These are phyloP conservation scores for Aspergillus bridgeri DNA, from an alignment of 495 filamentous ascomycete genomes.

Conservation along the genomic window DNA sequence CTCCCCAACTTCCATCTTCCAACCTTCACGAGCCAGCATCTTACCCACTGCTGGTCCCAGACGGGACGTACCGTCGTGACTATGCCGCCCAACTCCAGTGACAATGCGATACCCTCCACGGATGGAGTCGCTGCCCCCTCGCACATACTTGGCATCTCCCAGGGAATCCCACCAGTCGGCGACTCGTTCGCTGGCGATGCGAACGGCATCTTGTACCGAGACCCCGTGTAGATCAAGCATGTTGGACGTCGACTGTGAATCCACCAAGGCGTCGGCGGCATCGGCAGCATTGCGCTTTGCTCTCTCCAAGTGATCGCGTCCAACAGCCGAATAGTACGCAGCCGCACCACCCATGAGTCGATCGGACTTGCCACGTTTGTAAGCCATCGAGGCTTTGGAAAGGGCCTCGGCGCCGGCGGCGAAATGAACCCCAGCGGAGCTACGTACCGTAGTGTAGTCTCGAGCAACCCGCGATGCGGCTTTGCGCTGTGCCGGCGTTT, in stretches of 20 bases:
- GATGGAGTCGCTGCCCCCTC: constrained; percentile 34
- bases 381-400: constrained; percentile 56
- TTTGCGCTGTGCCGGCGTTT: constrained; percentile 12
- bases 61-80: constrained; percentile 66
- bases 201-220: constrained; percentile 70
- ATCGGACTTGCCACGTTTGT: constrained; percentile 62
- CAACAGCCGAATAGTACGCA: constrained; percentile 60
- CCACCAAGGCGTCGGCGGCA: constrained; percentile 60
- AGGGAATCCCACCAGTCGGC: constrained; percentile 76
- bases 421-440: constrained; percentile 35
- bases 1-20: constrained; percentile 68
- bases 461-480: constrained; percentile 10
- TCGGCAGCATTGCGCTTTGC: constrained; percentile 41
- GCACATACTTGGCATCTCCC: constrained; percentile 53
- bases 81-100: constrained; percentile 78
- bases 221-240: constrained; percentile 82
- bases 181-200: constrained; percentile 66
- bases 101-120: constrained; percentile 64
- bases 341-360: constrained; percentile 63
- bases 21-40: constrained; percentile 73
- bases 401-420: constrained; percentile 47
- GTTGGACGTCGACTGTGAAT: constrained; percentile 51
- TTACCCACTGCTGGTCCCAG: constrained; percentile 77
- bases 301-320: constrained; percentile 48
- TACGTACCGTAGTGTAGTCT: constrained; percentile 26